phyloP scores from a whole-genome alignment of 352 stramenopile species.

The Globisporangium canariense region DNA sequence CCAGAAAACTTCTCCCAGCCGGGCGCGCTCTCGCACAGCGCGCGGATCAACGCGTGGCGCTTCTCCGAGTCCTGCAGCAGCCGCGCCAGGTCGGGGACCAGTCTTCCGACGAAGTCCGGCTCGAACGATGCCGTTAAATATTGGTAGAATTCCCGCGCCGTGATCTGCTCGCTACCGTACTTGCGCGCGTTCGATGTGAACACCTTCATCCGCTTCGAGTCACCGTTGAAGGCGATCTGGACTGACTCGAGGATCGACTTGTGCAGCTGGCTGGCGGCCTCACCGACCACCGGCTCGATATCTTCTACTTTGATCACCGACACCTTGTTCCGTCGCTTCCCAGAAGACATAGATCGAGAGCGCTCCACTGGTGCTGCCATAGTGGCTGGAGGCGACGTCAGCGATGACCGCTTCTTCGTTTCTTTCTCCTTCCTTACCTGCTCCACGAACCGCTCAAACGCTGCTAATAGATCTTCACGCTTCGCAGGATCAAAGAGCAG shows the following conservation, averaged over 20 bases:
- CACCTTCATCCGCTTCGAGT: slow-evolving; percentile 83
- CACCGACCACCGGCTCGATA: slow-evolving; percentile 78
- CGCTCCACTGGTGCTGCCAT: slow-evolving; percentile 23
- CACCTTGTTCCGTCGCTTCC: slow-evolving; percentile 43
- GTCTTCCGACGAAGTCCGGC: slow-evolving; percentile 80
- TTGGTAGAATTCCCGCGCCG: slow-evolving; percentile 85
- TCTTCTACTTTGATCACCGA: slow-evolving; percentile 64
- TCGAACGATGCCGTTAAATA: slow-evolving; percentile 89
- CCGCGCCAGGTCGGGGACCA: slow-evolving; percentile 82
- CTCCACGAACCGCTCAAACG: slow-evolving; percentile 61
- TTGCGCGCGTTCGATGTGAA: slow-evolving; percentile 85
- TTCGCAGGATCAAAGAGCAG: slow-evolving; percentile 60
- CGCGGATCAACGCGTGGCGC: slow-evolving; percentile 74
- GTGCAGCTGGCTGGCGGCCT: slow-evolving; percentile 77
- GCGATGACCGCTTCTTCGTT: slow-evolving; percentile 56
- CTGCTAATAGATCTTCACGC: slow-evolving; percentile 43
- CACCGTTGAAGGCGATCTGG: slow-evolving; percentile 62
- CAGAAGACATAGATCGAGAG: slow-evolving; percentile 33
- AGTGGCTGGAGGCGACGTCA: slow-evolving; percentile 26
- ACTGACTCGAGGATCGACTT: slow-evolving; percentile 83
- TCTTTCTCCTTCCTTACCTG: slow-evolving; percentile 76
- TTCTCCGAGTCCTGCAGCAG: slow-evolving; percentile 83
- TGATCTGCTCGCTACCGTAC: slow-evolving; percentile 82
- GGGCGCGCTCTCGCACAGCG: slow-evolving; percentile 79
- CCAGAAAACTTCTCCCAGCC: slow-evolving; percentile 83